A percentile compares a stretch with the other conserved stretches of the same genome.
Conservation (phyloP, 176 grass and related monocot species). For the Aegilops umbellulata region DNA sequence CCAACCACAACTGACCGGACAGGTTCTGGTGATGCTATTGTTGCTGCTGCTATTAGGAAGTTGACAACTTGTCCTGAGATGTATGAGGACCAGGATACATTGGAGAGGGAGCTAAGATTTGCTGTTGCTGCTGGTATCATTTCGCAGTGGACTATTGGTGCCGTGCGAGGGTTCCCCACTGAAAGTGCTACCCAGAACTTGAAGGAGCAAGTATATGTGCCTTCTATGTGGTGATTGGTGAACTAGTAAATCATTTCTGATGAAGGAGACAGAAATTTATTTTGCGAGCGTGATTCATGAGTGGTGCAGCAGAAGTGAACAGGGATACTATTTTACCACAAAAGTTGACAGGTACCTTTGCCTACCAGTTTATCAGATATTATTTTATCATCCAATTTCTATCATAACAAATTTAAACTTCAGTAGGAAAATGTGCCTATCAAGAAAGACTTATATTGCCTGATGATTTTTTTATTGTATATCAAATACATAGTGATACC, state of each 20-base stretch:
- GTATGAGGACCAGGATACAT: constrained; percentile 66
- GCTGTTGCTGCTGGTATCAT: constrained; percentile 85
- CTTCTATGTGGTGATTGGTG: constrained; percentile 82
- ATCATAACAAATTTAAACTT: constrained; percentile 11
- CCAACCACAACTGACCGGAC: constrained; percentile 80
- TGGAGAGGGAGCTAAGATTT: constrained; percentile 83
- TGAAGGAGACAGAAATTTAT: background rate
- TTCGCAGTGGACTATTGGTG: constrained; percentile 90
- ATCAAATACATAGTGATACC: background rate
- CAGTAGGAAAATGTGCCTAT: background rate
- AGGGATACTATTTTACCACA: background rate
- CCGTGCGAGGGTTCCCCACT: constrained; percentile 78
- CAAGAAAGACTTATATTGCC: background rate
- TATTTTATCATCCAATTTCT: background rate
- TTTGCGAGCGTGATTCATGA: constrained; percentile 8
- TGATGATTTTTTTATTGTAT: background rate
- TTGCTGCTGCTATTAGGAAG: constrained; percentile 77
- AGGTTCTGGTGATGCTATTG: constrained; percentile 90
- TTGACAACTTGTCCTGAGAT: constrained; percentile 66
- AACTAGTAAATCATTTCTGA: constrained; percentile 25
- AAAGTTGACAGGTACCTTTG: constrained; percentile 11
- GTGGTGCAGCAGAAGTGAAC: constrained; percentile 21
- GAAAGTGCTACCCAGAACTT: constrained; percentile 85
- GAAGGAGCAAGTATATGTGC: constrained; percentile 90
- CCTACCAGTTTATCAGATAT: constrained; percentile 23